Evolutionary conservation across 2,329 filamentous ascomycete species (phyloP).

Genomic region (Lasiodiplodia theobromae): DNA sequence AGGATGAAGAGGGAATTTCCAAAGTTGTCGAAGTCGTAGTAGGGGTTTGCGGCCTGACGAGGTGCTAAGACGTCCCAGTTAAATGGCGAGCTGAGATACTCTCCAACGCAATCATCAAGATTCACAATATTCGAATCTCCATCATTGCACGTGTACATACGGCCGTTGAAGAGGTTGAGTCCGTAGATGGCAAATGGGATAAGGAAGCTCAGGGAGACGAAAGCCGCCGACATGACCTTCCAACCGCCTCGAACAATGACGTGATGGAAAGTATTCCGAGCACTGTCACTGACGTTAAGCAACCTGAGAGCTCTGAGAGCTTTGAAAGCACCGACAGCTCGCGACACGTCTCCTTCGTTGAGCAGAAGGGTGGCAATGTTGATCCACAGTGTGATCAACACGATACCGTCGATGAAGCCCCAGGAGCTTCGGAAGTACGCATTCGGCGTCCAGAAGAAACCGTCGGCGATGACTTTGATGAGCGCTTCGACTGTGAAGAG

Average conservation of each 20-base stretch:
- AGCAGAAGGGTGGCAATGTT: slow-evolving; percentile 85
- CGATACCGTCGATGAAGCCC: slow-evolving; percentile 93
- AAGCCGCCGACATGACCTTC: slow-evolving; percentile 92
- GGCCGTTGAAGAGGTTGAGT: slow-evolving; percentile 87
- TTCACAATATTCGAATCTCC: slow-evolving; percentile 61
- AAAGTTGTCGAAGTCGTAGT: slow-evolving; percentile 94
- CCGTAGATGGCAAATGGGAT: slow-evolving; percentile 98
- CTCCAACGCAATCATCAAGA: slow-evolving; percentile 80
- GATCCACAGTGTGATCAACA: slow-evolving; percentile 92
- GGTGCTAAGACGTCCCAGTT: slow-evolving; percentile 87
- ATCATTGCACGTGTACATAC: slow-evolving; percentile 83
- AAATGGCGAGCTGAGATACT: slow-evolving; percentile 78
- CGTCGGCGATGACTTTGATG: slow-evolving; percentile 95
- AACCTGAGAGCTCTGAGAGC: slow-evolving; percentile 88
- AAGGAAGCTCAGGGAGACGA: slow-evolving; percentile 91
- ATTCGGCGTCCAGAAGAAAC: slow-evolving; percentile 95
- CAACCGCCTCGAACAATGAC: slow-evolving; percentile 92
- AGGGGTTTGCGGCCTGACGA: slow-evolving; percentile 79
- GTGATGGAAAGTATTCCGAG: slow-evolving; percentile 94
- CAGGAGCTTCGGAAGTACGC: slow-evolving; percentile 96
- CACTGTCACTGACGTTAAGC: slow-evolving; percentile 95
- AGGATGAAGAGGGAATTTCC: slow-evolving; percentile 93
- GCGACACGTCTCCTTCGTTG: slow-evolving; percentile 82
- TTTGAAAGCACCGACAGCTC: slow-evolving; percentile 96
- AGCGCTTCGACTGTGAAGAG: slow-evolving; percentile 85